phyloP scores from a whole-genome alignment of 345 rosid genomes.

The Arabis alpina region DNA sequence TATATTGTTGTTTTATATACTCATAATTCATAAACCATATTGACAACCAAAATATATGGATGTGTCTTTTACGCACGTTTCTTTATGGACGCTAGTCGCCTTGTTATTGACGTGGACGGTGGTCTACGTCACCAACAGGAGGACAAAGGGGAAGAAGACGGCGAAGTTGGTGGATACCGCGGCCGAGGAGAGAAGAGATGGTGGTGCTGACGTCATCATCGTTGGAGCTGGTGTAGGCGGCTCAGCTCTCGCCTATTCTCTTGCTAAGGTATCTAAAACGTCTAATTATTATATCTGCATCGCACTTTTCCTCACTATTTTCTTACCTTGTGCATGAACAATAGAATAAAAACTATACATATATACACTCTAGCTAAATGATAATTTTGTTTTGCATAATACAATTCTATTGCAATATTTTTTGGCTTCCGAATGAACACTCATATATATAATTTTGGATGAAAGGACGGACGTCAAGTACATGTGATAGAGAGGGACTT shows the following conservation, averaged over 20 bases:
- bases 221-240: constrained; percentile 85
- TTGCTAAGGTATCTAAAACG: constrained; percentile 52
- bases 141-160: not conserved
- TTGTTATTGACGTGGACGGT: constrained; percentile 25
- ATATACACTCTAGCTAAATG: no score
- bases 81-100: constrained; percentile 28
- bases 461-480: constrained; percentile 68
- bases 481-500: constrained; percentile 68
- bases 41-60: not conserved
- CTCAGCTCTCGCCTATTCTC: constrained; percentile 61
- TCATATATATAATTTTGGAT: no score
- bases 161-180: constrained; percentile 1
- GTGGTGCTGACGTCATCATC: constrained; percentile 54
- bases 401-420: no score
- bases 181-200: constrained; percentile 9
- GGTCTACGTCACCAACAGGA: not conserved
- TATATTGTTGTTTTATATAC: no score
- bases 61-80: constrained; percentile 6
- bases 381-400: not conserved
- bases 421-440: no score
- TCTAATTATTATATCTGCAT: not conserved
- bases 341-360: not conserved
- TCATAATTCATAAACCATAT: not conserved
- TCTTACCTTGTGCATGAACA: not conserved
- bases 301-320: not conserved